phyloP scores from a whole-genome alignment of 1,139 yeast genomes.

The Zygoascus meyerae region DNA sequence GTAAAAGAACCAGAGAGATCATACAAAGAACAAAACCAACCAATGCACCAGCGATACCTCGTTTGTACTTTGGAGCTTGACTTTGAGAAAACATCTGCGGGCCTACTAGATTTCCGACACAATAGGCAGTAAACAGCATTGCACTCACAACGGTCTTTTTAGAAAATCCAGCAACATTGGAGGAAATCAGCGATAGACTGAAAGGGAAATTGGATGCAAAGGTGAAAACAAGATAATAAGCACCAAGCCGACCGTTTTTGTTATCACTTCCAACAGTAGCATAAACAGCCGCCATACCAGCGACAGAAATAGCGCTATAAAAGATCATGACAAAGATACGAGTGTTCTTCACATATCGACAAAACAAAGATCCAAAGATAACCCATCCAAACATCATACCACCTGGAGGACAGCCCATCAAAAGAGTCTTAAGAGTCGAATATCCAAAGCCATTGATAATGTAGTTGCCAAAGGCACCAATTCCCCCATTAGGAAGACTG shows the following conservation, averaged over 20 bases:
- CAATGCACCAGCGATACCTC: background rate
- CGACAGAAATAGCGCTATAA: slow-evolving; percentile 21
- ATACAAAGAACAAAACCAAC: background rate
- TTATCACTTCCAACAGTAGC: background rate
- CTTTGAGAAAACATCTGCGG: slow-evolving; percentile 46
- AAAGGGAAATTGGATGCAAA: slow-evolving; percentile 42
- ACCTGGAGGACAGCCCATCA: slow-evolving; percentile 27
- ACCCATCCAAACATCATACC: slow-evolving; percentile 18
- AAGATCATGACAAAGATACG: slow-evolving; percentile 16
- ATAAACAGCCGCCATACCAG: slow-evolving; percentile 23
- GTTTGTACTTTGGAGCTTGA: slow-evolving; percentile 44
- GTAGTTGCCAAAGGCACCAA: slow-evolving; percentile 30
- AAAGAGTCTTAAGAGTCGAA: slow-evolving; percentile 22
- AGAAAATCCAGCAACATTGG: slow-evolving; percentile 55
- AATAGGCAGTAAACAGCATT: slow-evolving; percentile 45
- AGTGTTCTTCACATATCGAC: slow-evolving; percentile 17
- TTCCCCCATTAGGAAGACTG: slow-evolving; percentile 46
- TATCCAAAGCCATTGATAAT: slow-evolving; percentile 27
- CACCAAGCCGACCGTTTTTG: slow-evolving; percentile 17
- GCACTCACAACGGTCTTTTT: slow-evolving; percentile 43
- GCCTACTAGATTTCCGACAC: slow-evolving; percentile 52
- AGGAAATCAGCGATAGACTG: slow-evolving; percentile 41
- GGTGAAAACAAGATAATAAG: slow-evolving; percentile 24
- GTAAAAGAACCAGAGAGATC: background rate
- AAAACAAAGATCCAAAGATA: slow-evolving; percentile 17